Evolutionary conservation across 2,329 filamentous ascomycete species (phyloP).

Genomic region (Pseudodiploospora longispora): DNA sequence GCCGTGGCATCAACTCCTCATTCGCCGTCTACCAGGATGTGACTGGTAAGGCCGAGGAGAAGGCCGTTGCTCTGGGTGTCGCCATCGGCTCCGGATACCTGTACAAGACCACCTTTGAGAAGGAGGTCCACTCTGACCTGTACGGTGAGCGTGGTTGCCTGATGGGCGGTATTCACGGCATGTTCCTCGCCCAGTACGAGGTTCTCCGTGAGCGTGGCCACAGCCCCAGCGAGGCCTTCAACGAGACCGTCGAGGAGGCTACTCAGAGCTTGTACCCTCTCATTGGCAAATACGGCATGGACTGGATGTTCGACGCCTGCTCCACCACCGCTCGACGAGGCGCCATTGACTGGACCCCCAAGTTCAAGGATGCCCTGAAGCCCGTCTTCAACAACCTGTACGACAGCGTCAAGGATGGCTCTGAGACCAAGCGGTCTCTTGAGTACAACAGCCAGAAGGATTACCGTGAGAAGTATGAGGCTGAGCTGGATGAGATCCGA

Average conservation of each 20-base stretch:
- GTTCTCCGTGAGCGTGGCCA: conserved; percentile 98
- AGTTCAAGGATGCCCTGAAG: conserved; percentile 98
- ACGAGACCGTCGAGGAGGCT: conserved; percentile 99
- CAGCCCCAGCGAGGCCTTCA: conserved; percentile 97
- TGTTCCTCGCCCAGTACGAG: conserved; percentile 99
- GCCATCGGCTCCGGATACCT: conserved; percentile 97
- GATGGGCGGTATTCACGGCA: conserved; percentile 99
- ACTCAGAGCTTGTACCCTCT: conserved; percentile 97
- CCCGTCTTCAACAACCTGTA: conserved; percentile 98
- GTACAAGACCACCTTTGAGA: conserved; percentile 99
- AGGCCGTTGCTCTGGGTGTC: conserved; percentile 91
- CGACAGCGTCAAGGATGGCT: conserved; percentile 81
- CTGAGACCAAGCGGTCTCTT: conserved; percentile 91
- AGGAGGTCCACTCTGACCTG: conserved; percentile 99
- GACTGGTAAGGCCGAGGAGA: conserved; percentile 96
- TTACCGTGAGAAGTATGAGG: conserved; percentile 95
- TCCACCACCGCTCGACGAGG: conserved; percentile 96
- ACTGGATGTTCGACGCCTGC: conserved; percentile 99
- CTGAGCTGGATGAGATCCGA: conserved; percentile 98
- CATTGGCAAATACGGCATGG: conserved; percentile 96
- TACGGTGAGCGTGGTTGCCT: conserved; percentile 99
- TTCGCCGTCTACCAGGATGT: conserved; percentile 98
- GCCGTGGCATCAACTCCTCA: conserved; percentile 99
- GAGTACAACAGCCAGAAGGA: conserved; percentile 94
- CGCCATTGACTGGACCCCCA: conserved; percentile 96